Base-by-base conservation (phyloP, 306 rosid genomes). In the Psophocarpus tetragonolobus region DNA sequence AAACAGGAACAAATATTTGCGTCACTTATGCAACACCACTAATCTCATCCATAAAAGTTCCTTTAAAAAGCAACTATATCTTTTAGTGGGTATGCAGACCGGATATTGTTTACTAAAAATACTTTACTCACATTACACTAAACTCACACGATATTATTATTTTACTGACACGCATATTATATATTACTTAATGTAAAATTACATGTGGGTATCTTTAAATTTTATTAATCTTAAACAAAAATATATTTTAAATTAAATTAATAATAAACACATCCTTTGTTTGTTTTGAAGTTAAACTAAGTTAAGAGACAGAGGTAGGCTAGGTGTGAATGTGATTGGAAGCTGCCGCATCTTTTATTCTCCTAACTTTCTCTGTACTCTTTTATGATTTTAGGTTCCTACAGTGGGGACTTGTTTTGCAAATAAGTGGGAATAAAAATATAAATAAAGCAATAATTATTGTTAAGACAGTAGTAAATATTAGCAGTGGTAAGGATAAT, bases 1-100 rank as follows among this genome's bases (percentile, higher is more conserved):
- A 83, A 73, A 26, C n/a, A 73, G 53, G 63, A 63, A 36, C 51
- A 71, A 56, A 65, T 64, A 63, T 42, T 17, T 8, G 79, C 63
- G 36, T 33, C 23, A 29, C 38, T 50, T 50, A 3, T 2, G 4
- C 42, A 32, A 0, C 66, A 66, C 27, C 64, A 14, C 18, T 12
- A 42, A 41, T 53, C 69, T 20, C 50, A 24, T 35, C 30, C 10
- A 36, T 54, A 8, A 73, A 65, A 67, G 36, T 41, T 67, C 21
- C 54, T 67, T 67, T 41, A 13, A 23, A 67, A 67, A 60, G 35
- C 24, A 65, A 36, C 5, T 18, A 21, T 41, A 39, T 67, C 53
- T 12, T 21, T 39, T 23, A 13, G 33, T 20, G 32, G 20, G 10
- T 66, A 66, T 13, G 54, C 21, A 12, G 54, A 1, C n/a, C n/a